These are phyloP conservation scores for Glomus cerebriforme DNA, from an alignment of 192 early-diverging fungal species.

Conservation along the genomic window DNA sequence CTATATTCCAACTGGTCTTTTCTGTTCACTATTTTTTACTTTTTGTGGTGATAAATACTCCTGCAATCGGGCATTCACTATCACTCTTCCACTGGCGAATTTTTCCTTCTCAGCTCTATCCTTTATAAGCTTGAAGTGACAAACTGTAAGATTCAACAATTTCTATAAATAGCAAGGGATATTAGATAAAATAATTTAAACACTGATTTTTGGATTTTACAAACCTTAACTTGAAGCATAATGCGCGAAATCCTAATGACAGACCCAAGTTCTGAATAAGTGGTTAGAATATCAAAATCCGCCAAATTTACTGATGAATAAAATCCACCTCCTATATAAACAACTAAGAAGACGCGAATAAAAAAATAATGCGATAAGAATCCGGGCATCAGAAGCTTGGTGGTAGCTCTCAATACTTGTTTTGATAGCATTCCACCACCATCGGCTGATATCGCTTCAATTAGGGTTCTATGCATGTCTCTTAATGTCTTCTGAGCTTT, in stretches of 20 bases:
- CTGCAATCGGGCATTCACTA: neutral
- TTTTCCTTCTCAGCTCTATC: neutral
- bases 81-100: neutral
- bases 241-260: constrained; percentile 25
- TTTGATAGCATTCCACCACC: constrained; percentile 25
- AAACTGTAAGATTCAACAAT: constrained; percentile 9
- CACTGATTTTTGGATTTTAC: constrained; percentile 12
- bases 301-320: constrained; percentile 31
- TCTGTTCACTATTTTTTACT: neutral
- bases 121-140: constrained; percentile 9
- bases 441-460: constrained; percentile 7
- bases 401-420: constrained; percentile 21
- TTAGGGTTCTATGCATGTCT: constrained; percentile 29
- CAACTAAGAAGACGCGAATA: constrained; percentile 28
- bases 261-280: constrained; percentile 26
- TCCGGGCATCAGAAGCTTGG: constrained; percentile 31
- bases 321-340: constrained; percentile 33
- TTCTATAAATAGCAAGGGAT: neutral
- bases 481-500: constrained; percentile 24
- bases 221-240: constrained; percentile 32
- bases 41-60: neutral
- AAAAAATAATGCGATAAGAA: constrained; percentile 35
- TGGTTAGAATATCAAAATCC: constrained; percentile 33
- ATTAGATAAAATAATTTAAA: constrained; percentile 1
- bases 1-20: neutral